Conservation (phyloP, 2,329 filamentous ascomycete genomes). For the Pseudogymnoascus destructans region DNA sequence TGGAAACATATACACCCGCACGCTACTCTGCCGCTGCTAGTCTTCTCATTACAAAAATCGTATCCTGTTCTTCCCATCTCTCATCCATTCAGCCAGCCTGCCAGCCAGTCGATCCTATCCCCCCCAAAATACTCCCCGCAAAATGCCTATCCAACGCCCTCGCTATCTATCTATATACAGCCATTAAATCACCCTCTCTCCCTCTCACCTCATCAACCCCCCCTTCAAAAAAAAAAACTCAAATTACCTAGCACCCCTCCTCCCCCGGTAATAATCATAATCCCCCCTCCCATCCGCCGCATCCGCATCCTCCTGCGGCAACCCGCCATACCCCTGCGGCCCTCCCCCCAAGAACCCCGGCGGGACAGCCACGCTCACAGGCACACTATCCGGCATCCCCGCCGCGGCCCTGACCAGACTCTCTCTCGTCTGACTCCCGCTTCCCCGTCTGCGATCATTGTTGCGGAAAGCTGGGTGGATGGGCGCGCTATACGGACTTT, state of each 20-base stretch:
- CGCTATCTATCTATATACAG: background rate
- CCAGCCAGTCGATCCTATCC: background rate
- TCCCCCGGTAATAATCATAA: background rate
- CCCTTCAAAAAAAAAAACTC: background rate
- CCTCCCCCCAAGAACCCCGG: constrained; percentile 44
- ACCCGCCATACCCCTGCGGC: constrained; percentile 44
- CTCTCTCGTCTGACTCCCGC: constrained; percentile 28
- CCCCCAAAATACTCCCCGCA: background rate
- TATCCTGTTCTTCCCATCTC: background rate
- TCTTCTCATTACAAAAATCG: background rate
- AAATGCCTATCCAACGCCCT: background rate
- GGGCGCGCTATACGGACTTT: background rate
- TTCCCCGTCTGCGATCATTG: background rate
- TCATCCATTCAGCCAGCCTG: background rate
- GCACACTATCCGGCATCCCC: constrained; percentile 34
- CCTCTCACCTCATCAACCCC: background rate
- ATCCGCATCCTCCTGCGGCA: constrained; percentile 40
- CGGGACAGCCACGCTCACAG: constrained; percentile 21
- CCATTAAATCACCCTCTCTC: background rate
- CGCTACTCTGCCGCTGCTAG: background rate
- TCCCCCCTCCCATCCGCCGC: background rate
- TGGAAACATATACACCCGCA: background rate
- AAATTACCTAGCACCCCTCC: background rate
- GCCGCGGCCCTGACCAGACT: constrained; percentile 40
- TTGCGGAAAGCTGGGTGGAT: background rate